Evolutionary conservation across 2,329 filamentous ascomycete genomes (phyloP).

Genomic region (Eutypella sp.): DNA sequence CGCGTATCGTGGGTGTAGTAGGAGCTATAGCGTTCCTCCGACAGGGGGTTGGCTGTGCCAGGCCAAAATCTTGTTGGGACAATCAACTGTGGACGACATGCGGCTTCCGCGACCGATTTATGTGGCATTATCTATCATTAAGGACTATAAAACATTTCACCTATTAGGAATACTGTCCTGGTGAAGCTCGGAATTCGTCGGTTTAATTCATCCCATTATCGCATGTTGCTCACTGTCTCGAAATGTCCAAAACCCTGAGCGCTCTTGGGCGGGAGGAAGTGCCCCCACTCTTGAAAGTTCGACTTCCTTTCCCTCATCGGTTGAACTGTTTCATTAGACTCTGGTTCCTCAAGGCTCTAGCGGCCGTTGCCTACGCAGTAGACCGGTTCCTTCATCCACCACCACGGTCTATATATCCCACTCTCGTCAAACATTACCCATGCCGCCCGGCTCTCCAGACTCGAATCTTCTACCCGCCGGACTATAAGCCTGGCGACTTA

Average conservation of each 20-base stretch:
- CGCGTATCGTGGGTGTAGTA: too few relatives aligned
- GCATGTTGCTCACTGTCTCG: too few relatives aligned
- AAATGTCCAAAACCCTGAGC: background rate
- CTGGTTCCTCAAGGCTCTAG: conserved; percentile 1
- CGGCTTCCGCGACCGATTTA: too few relatives aligned
- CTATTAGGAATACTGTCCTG: too few relatives aligned
- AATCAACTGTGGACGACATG: too few relatives aligned
- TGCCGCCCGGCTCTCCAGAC: conserved; percentile 3
- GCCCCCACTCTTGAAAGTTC: background rate
- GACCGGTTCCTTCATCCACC: conserved; percentile 1
- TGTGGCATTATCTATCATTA: too few relatives aligned
- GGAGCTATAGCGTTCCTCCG: too few relatives aligned
- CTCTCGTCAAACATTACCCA: conserved; percentile 1
- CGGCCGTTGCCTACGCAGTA: background rate
- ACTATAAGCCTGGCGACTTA: background rate
- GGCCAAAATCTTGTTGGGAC: too few relatives aligned
- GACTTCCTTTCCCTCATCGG: background rate
- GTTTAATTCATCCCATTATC: too few relatives aligned
- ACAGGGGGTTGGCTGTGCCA: too few relatives aligned
- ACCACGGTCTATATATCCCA: background rate
- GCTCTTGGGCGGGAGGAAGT: background rate
- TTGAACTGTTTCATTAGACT: conserved; percentile 2
- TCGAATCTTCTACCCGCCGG: conserved; percentile 5
- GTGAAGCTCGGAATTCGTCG: too few relatives aligned
- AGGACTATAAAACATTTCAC: too few relatives aligned